Evolutionary conservation across 1,139 yeast genomes (phyloP).

Genomic region (Saccharomyces hybrid): DNA sequence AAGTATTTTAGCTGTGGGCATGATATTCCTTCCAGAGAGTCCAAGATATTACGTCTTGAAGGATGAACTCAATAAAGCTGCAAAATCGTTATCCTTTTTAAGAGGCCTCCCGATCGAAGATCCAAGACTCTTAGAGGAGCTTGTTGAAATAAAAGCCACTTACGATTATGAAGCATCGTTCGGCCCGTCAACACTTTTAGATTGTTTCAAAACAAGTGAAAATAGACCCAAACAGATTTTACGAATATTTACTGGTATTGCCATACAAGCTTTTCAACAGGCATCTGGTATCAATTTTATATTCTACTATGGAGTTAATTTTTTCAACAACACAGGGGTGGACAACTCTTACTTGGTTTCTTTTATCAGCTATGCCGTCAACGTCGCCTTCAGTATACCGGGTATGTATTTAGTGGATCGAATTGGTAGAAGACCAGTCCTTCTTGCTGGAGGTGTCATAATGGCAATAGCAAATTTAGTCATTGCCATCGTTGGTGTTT

Average conservation of each 20-base stretch:
- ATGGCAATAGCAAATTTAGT: slow-evolving; percentile 57
- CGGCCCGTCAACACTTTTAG: slow-evolving; percentile 46
- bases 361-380: slow-evolving; percentile 63
- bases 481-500: slow-evolving; percentile 59
- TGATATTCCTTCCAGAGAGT: slow-evolving; percentile 64
- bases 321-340: slow-evolving; percentile 57
- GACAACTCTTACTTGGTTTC: slow-evolving; percentile 57
- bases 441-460: slow-evolving; percentile 55
- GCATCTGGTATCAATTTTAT: slow-evolving; percentile 73
- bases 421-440: slow-evolving; percentile 55
- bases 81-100: slow-evolving; percentile 49
- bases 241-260: slow-evolving; percentile 61
- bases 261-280: slow-evolving; percentile 69
- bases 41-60: slow-evolving; percentile 65
- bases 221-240: slow-evolving; percentile 57
- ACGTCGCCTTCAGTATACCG: slow-evolving; percentile 61
- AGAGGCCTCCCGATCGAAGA: slow-evolving; percentile 53
- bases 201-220: slow-evolving; percentile 59
- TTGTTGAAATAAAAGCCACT: slow-evolving; percentile 70
- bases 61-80: slow-evolving; percentile 53
- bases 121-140: slow-evolving; percentile 60
- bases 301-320: slow-evolving; percentile 72
- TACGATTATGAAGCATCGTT: slow-evolving; percentile 66
- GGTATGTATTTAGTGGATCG: slow-evolving; percentile 63
- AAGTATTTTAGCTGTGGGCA: slow-evolving; percentile 48